Evolutionary conservation across 768 basidiomycete species (phyloP).

Genomic region (Xerocomellus dryophilus): DNA sequence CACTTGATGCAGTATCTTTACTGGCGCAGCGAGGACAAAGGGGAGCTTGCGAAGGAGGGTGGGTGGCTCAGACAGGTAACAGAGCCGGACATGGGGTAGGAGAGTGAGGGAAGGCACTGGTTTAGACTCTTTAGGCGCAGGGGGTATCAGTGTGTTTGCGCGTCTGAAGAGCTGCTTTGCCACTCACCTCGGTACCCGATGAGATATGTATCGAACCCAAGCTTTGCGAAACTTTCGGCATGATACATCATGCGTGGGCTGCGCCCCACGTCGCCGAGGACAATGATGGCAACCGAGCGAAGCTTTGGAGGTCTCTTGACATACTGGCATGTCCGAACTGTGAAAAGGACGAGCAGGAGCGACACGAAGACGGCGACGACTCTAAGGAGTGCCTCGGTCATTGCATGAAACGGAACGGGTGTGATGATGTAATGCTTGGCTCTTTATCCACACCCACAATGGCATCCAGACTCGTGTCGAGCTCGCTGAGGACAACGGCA

Average conservation of each 20-base stretch:
- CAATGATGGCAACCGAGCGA: constrained; percentile 82
- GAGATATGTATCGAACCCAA: constrained; percentile 72
- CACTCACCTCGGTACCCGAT: constrained; percentile 81
- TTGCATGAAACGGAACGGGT: not conserved
- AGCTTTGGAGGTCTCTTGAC: constrained; percentile 31
- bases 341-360: constrained; percentile 12
- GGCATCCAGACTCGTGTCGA: constrained; percentile 16
- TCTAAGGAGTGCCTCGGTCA: constrained; percentile 1
- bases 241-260: constrained; percentile 99
- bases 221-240: constrained; percentile 83
- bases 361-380: constrained; percentile 7
- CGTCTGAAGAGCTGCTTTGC: not conserved
- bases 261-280: constrained; percentile 93
- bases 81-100: constrained; percentile 58
- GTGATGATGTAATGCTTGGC: constrained; percentile 20
- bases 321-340: constrained; percentile 17
- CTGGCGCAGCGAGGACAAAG: constrained; percentile 69
- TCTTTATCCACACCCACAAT: constrained; percentile 15
- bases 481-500: constrained; percentile 13
- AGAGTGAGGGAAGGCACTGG: constrained; percentile 72
- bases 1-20: constrained; percentile 77
- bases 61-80: constrained; percentile 68
- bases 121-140: constrained; percentile 55
- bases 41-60: constrained; percentile 51
- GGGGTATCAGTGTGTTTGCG: not conserved